Evolutionary conservation across 2,329 filamentous ascomycete species (phyloP), one percentile per base, ranked within the genome.

Genomic region (Neurospora crassa): DNA sequence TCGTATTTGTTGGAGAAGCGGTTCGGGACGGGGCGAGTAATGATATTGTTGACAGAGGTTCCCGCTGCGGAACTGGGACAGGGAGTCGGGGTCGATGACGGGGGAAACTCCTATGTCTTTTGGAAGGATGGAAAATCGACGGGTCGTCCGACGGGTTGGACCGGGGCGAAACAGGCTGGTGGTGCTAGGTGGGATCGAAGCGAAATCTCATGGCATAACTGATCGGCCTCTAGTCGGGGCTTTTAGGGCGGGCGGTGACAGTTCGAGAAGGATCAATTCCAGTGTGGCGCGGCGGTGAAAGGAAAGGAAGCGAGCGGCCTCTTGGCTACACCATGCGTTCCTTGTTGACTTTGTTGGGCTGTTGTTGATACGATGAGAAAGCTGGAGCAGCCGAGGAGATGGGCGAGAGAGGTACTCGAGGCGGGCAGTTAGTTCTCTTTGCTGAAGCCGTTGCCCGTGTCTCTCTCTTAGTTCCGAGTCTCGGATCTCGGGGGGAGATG

Each of bases 181-280:
- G 74, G 72, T 69, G 72, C 71, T 68, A 45, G 72, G 71, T 63
- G 71, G 71, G 73, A 68, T 74, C 75, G 76, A 76, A 72, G 72
- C 73, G 72, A 74, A 73, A 73, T 70, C 72, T 71, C 71, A 73
- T 72, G 70, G 70, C 70, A 29, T 70, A 43, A 40, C 67, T 71
- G 67, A 69, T 67, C 40, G 41, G 68, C 68, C 70, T 63, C 43
- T 70, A 67, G 67, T 43, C 29, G 47, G 41, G 34, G 40, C 63
- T 43, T 68, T 47, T 69, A 59, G 70, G 37, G 40, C 67, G 67
- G 53, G 40, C 40, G 70, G 47, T 45, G 68, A 41, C 40, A 42
- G 40, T 67, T 68, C 59, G 68, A 40, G 68, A 59, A 37, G 41
- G 43, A 47, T 37, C 53, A 69, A 47, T 68, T 70, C 53, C 53